phyloP scores from a whole-genome alignment of 768 basidiomycete genomes.

The Mycena galopus region DNA sequence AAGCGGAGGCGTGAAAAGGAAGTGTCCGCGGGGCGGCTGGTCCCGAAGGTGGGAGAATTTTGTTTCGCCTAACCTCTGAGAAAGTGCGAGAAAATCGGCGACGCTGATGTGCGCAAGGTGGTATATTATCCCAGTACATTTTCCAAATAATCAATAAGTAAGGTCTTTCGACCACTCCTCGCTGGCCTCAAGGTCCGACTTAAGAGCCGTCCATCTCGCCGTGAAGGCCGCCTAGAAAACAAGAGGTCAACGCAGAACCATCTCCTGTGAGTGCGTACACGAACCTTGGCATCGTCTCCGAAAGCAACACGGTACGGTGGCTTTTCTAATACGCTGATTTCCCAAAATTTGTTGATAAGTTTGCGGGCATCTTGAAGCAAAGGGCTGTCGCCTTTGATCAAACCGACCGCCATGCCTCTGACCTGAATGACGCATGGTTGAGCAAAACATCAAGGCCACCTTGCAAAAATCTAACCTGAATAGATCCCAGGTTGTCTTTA shows the following conservation, averaged over 20 bases:
- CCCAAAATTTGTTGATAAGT: constrained; percentile 34
- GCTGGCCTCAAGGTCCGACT: constrained; percentile 31
- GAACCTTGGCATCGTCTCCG: constrained; percentile 37
- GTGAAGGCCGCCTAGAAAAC: constrained; percentile 13
- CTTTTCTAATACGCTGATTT: constrained; percentile 29
- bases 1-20: no score
- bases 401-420: background rate
- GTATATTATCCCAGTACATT: no score
- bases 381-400: constrained; percentile 31
- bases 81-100: no score
- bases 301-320: constrained; percentile 36
- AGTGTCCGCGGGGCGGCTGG: no score
- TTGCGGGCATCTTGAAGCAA: constrained; percentile 32
- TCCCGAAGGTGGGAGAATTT: no score
- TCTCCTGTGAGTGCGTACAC: background rate
- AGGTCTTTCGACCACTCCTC: constrained; percentile 37
- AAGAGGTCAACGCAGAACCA: background rate
- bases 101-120: no score
- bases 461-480: constrained; percentile 23
- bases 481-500: constrained; percentile 34
- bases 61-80: no score
- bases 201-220: constrained; percentile 26
- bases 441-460: background rate
- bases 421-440: constrained; percentile 6
- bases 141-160: background rate